These are phyloP conservation scores for Gossypium longicalyx DNA, from an alignment of 345 rosid species.

Conservation along the genomic window DNA sequence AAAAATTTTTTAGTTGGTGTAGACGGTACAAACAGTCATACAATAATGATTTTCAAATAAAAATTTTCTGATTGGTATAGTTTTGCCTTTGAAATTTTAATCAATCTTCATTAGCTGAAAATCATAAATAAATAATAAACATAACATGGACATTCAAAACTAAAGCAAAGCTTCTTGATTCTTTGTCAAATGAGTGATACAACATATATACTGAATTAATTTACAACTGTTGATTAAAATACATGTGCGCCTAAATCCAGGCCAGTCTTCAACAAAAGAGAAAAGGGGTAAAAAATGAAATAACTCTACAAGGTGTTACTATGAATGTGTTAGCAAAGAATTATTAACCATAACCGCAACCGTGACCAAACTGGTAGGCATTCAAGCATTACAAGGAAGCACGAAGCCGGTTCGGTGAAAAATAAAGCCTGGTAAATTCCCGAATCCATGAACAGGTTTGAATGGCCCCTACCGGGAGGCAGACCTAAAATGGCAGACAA, in stretches of 20 bases:
- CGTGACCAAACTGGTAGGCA: not conserved
- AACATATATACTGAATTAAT: constrained; percentile 2
- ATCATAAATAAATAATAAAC: not conserved
- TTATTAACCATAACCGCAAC: not conserved
- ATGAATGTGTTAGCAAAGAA: constrained; percentile 22
- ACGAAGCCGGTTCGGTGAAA: not conserved
- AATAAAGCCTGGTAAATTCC: not conserved
- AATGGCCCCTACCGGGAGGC: constrained; percentile 38
- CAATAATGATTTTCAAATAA: too few species aligned
- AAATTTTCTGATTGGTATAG: too few species aligned
- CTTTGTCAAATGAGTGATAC: not conserved
- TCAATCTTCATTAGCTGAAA: not conserved
- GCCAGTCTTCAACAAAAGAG: not conserved
- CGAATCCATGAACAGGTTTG: constrained; percentile 21
- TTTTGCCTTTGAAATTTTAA: not conserved
- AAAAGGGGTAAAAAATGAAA: not conserved
- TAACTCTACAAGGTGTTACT: constrained; percentile 12
- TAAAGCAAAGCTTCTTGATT: not conserved
- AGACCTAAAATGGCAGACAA: constrained; percentile 45
- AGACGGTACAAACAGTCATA: too few species aligned
- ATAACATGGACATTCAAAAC: not conserved
- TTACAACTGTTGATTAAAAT: constrained; percentile 3
- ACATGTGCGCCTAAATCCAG: constrained; percentile 7
- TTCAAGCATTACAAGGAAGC: not conserved
- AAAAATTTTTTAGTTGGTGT: too few species aligned